Base-by-base conservation (phyloP, 768 basidiomycete species). In the Tricholoma sp. region DNA sequence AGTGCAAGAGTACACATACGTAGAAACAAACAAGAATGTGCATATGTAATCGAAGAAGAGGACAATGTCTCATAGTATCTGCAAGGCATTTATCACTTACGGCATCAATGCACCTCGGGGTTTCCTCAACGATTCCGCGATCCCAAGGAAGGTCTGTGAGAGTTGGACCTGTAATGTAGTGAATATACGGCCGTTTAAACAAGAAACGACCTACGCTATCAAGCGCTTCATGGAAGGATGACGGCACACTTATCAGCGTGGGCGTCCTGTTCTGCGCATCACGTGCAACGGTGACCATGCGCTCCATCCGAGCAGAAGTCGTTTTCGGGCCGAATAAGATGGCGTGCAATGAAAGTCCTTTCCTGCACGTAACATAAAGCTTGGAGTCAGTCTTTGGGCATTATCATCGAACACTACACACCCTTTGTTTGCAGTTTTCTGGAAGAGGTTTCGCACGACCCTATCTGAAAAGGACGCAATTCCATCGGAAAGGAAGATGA, bases 401-500 rank as follows among this genome's bases (percentile, higher is more conserved):
- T 24, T 46, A 18, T 1, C 10, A 6, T 10, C 14, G 32, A 32
- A 50, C 6, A 22, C 4, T 16, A 41, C 47, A 29, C 57, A 81
- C 81, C 83, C 81, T 3, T 72, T 75, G 16, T 70, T 66, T 18
- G 79, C 59, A 0, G 83, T 73, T 1, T 74, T 54, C 12, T 70
- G 73, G 57, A 77, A 76, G 4, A 83, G 54, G 57, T 74, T 71
- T 21, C 74, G 72, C 46, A 82, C 65, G 1, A 65, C 60, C 5
- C 59, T 19, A 45, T 83, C 79, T 0, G 46, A 47, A 18, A 79
- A 67, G 2, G 12, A 3, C 47, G 77, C 77, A 67, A 81, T 74
- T 1, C 83, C 83, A 56, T 83, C 83, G 3, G 82, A 83, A 19
- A 83, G 69, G 63, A 83, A 84, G 52, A 84, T 75, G 18, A 84